phyloP scores from a whole-genome alignment of 2,329 filamentous ascomycete genomes.

The Bipolaris cookei region DNA sequence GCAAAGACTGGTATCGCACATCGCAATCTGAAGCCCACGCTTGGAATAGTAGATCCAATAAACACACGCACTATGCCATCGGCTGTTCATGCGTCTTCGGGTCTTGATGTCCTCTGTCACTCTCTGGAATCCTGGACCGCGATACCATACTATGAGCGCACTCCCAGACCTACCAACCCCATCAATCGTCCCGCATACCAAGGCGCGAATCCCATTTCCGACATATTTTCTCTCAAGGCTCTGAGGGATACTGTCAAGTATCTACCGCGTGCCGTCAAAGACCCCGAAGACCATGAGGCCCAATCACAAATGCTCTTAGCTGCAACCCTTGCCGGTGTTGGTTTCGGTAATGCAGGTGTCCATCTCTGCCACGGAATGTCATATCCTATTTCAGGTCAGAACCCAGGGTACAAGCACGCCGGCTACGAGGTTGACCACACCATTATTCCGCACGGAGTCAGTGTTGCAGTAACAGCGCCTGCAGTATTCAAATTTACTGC shows the following conservation, averaged over 20 bases:
- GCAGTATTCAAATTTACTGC: conserved; percentile 94
- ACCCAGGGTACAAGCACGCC: conserved; percentile 84
- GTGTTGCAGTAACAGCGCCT: conserved; percentile 89
- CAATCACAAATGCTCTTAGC: conserved; percentile 96
- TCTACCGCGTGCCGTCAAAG: conserved; percentile 81
- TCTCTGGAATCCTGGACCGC: conserved; percentile 96
- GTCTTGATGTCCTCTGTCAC: conserved; percentile 94
- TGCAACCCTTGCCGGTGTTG: conserved; percentile 90
- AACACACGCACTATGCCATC: conserved; percentile 97
- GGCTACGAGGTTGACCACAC: conserved; percentile 80
- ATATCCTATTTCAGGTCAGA: conserved; percentile 95
- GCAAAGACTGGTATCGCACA: conserved; percentile 97
- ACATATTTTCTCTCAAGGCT: conserved; percentile 92
- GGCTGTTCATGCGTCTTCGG: conserved; percentile 88
- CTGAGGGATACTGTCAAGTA: conserved; percentile 87
- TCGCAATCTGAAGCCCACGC: conserved; percentile 90
- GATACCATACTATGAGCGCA: conserved; percentile 88
- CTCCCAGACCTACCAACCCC: conserved; percentile 83
- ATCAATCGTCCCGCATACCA: conserved; percentile 93
- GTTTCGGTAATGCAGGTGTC: conserved; percentile 96
- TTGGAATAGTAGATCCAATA: conserved; percentile 84
- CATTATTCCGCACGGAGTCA: conserved; percentile 95
- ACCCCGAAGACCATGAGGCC: conserved; percentile 90
- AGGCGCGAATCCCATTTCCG: conserved; percentile 95
- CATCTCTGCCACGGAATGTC: conserved; percentile 93